Evolutionary conservation across 1,139 yeast genomes (phyloP).

Genomic region (Yamadazyma mexicana): DNA sequence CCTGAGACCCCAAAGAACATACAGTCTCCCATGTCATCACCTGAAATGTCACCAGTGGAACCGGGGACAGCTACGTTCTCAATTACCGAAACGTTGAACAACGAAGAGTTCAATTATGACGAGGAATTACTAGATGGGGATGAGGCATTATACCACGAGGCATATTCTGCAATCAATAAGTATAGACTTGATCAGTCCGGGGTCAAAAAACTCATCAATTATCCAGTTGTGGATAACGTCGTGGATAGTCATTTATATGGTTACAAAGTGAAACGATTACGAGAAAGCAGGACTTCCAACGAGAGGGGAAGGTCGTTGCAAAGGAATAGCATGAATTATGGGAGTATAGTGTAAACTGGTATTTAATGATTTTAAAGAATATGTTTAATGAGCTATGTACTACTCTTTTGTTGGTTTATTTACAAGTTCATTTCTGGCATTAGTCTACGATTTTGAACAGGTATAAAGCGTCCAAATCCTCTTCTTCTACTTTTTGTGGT

Average conservation of each 20-base stretch:
- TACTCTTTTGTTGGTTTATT: not conserved
- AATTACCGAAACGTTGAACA: slow-evolving; percentile 29
- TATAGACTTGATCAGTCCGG: slow-evolving; percentile 40
- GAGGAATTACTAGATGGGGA: slow-evolving; percentile 43
- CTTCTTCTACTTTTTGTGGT: slow-evolving; percentile 21
- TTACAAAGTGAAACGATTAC: slow-evolving; percentile 40
- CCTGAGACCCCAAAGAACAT: slow-evolving; percentile 26
- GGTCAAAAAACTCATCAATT: slow-evolving; percentile 37
- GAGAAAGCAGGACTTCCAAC: slow-evolving; percentile 20
- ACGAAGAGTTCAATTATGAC: slow-evolving; percentile 31
- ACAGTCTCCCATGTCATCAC: slow-evolving; percentile 29
- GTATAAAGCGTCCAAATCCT: slow-evolving; percentile 43
- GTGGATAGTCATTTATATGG: slow-evolving; percentile 46
- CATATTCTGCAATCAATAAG: slow-evolving; percentile 37
- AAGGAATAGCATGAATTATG: slow-evolving; percentile 11
- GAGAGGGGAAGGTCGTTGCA: slow-evolving; percentile 13
- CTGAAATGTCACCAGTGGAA: slow-evolving; percentile 17
- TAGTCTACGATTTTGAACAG: slow-evolving; percentile 43
- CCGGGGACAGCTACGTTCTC: slow-evolving; percentile 14
- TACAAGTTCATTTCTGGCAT: not conserved
- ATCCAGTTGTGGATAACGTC: slow-evolving; percentile 48
- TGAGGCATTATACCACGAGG: slow-evolving; percentile 35
- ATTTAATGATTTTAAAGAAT: not conserved
- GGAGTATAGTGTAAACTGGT: slow-evolving; percentile 13
- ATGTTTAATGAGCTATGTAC: not conserved